Percentiles rank a stretch among this genome's conserved stretches.
Conservation (phyloP, 2,329 filamentous ascomycete genomes). For the Colletotrichum filicis region DNA sequence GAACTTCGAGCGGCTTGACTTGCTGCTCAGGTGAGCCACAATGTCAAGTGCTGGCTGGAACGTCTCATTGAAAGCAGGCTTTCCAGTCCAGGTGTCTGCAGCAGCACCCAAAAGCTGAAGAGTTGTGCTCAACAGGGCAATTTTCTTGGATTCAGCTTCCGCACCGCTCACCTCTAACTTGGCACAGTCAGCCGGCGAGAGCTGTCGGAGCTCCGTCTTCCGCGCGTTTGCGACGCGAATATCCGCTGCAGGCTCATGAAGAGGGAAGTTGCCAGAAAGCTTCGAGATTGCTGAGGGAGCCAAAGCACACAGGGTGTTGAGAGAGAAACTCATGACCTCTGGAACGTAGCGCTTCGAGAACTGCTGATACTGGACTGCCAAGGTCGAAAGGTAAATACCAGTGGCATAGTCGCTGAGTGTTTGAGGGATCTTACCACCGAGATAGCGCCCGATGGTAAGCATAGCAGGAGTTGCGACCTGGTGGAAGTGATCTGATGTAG, state of each 20-base stretch:
- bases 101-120: conserved; percentile 74
- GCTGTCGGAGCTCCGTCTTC: conserved; percentile 57
- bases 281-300: conserved; percentile 64
- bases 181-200: conserved; percentile 70
- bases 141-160: conserved; percentile 51
- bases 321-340: conserved; percentile 83
- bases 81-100: conserved; percentile 78
- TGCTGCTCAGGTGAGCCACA: conserved; percentile 69
- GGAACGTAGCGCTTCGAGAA: conserved; percentile 90
- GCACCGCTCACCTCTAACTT: conserved; percentile 39
- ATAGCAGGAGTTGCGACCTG: conserved; percentile 92
- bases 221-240: conserved; percentile 61
- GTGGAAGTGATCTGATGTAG: conserved; percentile 97
- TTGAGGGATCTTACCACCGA: conserved; percentile 80
- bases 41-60: conserved; percentile 73
- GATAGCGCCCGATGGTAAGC: conserved; percentile 83
- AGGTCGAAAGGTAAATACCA: conserved; percentile 82
- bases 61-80: conserved; percentile 81
- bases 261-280: conserved; percentile 67
- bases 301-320: conserved; percentile 78
- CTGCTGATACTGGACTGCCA: conserved; percentile 84
- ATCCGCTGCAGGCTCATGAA: conserved; percentile 64
- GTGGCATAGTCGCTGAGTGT: conserved; percentile 73
- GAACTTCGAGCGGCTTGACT: conserved; percentile 61
- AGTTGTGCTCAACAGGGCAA: conserved; percentile 71